Base-by-base conservation (phyloP, 345 rosid species). In the Pseudoturritis turrita region DNA sequence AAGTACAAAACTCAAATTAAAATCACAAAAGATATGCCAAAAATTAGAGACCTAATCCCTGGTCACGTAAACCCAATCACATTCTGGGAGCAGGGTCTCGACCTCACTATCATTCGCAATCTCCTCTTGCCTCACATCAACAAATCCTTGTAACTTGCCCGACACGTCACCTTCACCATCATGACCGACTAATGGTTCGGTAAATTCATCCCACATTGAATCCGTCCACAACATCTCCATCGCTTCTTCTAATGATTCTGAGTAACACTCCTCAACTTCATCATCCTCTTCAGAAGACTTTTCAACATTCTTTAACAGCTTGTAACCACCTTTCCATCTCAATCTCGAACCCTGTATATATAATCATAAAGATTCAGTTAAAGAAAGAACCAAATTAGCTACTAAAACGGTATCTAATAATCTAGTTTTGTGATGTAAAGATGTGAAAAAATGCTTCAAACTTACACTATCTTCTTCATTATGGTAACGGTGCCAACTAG, bases 31-130 rank as follows among this genome's bases (percentile, higher is more conserved):
- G 9, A 14, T 44, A 59, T 25, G 41, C 40, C 40, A 49, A 51
- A 40, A 51, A 39, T 39, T 19, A 44, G n/a, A 54, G 21, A 29
- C 15, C 55, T 63, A 23, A 17, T 33, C 46, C 15, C 31, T 72
- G 13, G 28, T 43, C n/a, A 72, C 71, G 29, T 33, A 55, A 54
- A 73, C 77, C 77, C 77, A 73, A 45, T 63, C 77, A 33, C 22
- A 15, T 22, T 54, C 76, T 31, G 76, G n/a, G 0, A 13, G 11
- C 31, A 60, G 15, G 17, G 14, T 43, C 36, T 40, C 69, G 5
- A 22, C 65, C 45, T 44, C 73, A n/a, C 15, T 29, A 9, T 18
- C 47, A 33, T 33, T 31, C 17, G 10, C 12, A 14, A 22, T 35
- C 14, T 23, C 40, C 22, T 47, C 67, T 37, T 49, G 14, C 31